phyloP scores from a whole-genome alignment of 306 rosid species.

The Cyamopsis tetragonoloba region DNA sequence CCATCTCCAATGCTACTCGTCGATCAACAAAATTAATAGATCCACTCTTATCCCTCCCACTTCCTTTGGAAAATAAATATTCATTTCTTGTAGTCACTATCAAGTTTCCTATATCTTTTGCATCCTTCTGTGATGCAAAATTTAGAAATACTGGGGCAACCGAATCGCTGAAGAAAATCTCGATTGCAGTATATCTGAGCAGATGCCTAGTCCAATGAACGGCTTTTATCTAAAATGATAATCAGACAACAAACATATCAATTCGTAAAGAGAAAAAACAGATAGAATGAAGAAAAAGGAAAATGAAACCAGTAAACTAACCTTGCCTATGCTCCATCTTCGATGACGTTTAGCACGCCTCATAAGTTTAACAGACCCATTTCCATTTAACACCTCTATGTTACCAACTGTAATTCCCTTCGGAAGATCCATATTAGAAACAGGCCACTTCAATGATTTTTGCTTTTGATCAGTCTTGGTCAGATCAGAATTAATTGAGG shows the following conservation, averaged over 20 bases:
- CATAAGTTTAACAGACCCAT: constrained; percentile 47
- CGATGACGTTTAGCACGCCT: constrained; percentile 86
- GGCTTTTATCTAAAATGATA: constrained; percentile 65
- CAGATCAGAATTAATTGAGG: constrained; percentile 53
- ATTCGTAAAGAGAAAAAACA: background rate
- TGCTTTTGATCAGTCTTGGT: constrained; percentile 66
- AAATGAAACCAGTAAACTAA: constrained; percentile 33
- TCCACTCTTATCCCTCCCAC: constrained; percentile 75
- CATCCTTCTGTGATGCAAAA: constrained; percentile 76
- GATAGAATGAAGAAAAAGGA: background rate
- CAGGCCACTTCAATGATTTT: constrained; percentile 54
- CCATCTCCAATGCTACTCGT: constrained; percentile 84
- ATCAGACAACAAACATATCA: constrained; percentile 27
- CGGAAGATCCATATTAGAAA: constrained; percentile 58
- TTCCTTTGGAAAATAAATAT: constrained; percentile 76
- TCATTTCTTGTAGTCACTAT: constrained; percentile 86
- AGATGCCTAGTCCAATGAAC: constrained; percentile 93
- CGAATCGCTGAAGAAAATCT: constrained; percentile 84
- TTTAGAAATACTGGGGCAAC: constrained; percentile 85
- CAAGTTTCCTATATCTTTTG: constrained; percentile 87
- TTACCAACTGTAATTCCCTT: constrained; percentile 46
- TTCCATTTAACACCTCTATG: constrained; percentile 50
- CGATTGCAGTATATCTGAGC: constrained; percentile 91
- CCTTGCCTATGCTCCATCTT: constrained; percentile 94
- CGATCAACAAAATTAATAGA: constrained; percentile 83